Percentiles rank a stretch among this genome's conserved stretches.
Conservation (phyloP, 139 green algal species). For the Trebouxia sp. region DNA sequence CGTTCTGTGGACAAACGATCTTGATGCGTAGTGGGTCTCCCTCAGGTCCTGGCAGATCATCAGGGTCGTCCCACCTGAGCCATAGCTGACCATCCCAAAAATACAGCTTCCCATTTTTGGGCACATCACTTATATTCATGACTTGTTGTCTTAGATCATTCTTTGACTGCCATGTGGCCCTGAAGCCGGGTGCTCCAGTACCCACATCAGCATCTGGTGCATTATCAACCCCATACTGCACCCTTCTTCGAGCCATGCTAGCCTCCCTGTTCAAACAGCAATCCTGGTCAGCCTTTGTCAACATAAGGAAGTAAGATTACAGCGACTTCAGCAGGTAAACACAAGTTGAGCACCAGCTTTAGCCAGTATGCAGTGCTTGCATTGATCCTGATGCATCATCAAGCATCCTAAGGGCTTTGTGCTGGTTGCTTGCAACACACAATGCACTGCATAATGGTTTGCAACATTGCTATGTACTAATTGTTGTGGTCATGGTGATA, state of each 20-base stretch:
- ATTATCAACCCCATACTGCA: constrained; percentile 21
- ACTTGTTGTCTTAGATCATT: neutral
- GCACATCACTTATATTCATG: neutral
- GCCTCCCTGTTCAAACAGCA: neutral
- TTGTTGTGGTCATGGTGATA: neutral
- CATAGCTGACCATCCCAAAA: no score
- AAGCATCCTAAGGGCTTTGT: neutral
- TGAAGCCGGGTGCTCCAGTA: no score
- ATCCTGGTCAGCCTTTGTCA: neutral
- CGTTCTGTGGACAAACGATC: neutral
- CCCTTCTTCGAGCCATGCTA: constrained; percentile 12
- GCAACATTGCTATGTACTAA: neutral
- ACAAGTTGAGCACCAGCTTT: neutral
- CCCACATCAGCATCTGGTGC: constrained; percentile 8
- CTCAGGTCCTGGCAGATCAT: no score
- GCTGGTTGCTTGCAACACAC: constrained; percentile 5
- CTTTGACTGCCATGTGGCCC: no score
- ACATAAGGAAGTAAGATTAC: neutral
- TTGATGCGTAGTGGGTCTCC: neutral
- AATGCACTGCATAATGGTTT: neutral
- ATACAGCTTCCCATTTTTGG: neutral
- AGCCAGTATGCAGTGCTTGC: neutral
- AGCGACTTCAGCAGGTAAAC: constrained; percentile 18
- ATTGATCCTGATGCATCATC: neutral
- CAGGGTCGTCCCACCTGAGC: no score